Evolutionary conservation across 2,329 filamentous ascomycete genomes (phyloP), one percentile per base, ranked within the genome.

Genomic region (Monilinia fructigena): DNA sequence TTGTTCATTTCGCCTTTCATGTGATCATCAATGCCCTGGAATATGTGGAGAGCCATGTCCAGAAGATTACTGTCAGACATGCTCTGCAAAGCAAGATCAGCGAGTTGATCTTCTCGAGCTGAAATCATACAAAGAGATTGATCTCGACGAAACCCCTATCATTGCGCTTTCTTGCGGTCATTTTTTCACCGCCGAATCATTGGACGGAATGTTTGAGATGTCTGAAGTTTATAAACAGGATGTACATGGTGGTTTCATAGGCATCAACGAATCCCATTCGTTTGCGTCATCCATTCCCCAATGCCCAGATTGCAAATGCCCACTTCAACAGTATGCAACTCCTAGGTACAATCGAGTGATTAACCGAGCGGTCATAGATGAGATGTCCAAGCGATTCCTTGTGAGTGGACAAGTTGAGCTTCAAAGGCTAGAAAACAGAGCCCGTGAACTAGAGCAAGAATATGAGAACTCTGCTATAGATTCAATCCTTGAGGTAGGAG

Each of bases 41-140:
- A 67, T 90, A 0, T 91, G 88, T 69, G 88, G 88, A 0, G 89
- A 91, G 72, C 67, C 66, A 0, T 92, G 89, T 66, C 87, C 86
- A 0, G 58, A 75, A 0, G 71, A 70, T 0, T 86, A 80, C 69
- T 91, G 88, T 70, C 86, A 89, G 63, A 64, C 71, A 0, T 90
- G 88, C 69, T 81, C 77, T 0, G 71, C 70, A 0, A 76, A 77
- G 5, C 76, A 80, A 0, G 75, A 82, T 40, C 74, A 78, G 2
- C 76, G 75, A 7, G 87, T 89, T 0, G 88, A 91, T 69, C 79
- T 85, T 28, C 78, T 89, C 20, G 77, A 82, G 72, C 77, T 84
- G 69, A 78, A 79, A 50, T 74, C 78, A 0, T 91, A 89, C 73
- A 70, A 70, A 0, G 85, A 90, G 0, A 78, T 87, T 31, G 77